These are phyloP conservation scores for Candida peoriensis DNA, from an alignment of 805 yeast genomes.

Conservation along the genomic window DNA sequence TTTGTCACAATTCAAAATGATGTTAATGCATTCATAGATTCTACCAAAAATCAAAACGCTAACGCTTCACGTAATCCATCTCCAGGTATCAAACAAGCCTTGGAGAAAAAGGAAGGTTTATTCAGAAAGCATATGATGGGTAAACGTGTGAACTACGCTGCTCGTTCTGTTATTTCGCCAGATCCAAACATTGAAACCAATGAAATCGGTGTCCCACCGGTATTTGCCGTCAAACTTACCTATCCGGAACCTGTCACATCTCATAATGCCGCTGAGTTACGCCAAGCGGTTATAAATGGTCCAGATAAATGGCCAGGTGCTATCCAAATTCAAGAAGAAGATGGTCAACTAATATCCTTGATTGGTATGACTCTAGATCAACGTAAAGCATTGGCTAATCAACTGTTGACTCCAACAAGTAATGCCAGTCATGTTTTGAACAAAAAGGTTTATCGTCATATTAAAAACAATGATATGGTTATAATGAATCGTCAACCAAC, in stretches of 20 bases:
- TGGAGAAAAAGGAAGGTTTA: conserved; percentile 97
- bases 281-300: conserved; percentile 95
- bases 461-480: conserved; percentile 91
- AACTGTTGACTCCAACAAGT: conserved; percentile 79
- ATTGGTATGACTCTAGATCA: conserved; percentile 90
- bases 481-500: conserved; percentile 99
- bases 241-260: conserved; percentile 98
- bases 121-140: conserved; percentile 99
- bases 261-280: conserved; percentile 81
- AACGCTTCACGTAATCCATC: conserved; percentile 59
- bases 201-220: conserved; percentile 99
- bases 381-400: conserved; percentile 92
- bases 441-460: conserved; percentile 93
- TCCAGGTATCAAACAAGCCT: conserved; percentile 96
- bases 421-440: conserved; percentile 55
- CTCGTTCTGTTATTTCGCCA: conserved; percentile 98
- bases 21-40: conserved; percentile 89
- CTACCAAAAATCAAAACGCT: conserved; percentile 78
- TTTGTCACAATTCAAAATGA: conserved; percentile 94
- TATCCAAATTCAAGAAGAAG: conserved; percentile 90
- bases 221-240: conserved; percentile 90
- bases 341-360: conserved; percentile 76
- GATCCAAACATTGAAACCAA: conserved; percentile 98
- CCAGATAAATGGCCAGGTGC: conserved; percentile 99
- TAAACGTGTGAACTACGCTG: conserved; percentile 97